These are phyloP conservation scores for Coniochaeta ligniaria DNA, from an alignment of 2,329 filamentous ascomycete species.

Conservation along the genomic window DNA sequence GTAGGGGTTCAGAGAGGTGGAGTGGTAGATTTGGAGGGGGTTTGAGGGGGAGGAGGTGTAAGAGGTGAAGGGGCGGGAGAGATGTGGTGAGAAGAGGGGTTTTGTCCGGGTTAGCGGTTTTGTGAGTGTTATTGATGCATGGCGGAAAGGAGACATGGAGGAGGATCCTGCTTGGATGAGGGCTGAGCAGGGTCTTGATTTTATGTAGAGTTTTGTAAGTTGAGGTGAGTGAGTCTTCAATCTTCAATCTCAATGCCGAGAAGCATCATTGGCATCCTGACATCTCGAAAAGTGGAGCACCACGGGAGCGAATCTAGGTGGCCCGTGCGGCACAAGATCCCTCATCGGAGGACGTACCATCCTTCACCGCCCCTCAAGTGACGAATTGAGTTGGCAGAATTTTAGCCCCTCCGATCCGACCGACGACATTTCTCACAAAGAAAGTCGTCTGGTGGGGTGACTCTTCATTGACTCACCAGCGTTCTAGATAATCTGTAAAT, in stretches of 20 bases:
- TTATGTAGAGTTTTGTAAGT: not conserved
- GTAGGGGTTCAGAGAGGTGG: slow-evolving; percentile 65
- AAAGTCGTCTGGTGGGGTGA: not conserved
- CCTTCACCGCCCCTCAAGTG: not conserved
- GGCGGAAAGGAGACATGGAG: not conserved
- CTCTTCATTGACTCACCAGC: not conserved
- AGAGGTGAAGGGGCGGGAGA: not conserved
- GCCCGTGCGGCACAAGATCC: not conserved
- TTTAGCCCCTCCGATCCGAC: not conserved
- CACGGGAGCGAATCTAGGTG: not conserved
- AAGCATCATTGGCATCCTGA: no score
- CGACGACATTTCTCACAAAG: not conserved
- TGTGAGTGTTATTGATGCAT: not conserved
- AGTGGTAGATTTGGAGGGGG: slow-evolving; percentile 61
- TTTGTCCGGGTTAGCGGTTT: not conserved
- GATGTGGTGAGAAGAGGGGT: not conserved
- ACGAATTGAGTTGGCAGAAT: not conserved
- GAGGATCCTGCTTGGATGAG: not conserved
- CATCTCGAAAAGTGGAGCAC: not conserved
- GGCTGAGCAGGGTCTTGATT: not conserved
- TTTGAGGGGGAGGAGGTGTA: not conserved
- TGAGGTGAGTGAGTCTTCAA: not conserved
- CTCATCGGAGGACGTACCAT: not conserved
- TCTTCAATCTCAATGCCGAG: no score
- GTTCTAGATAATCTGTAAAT: not conserved